A percentile compares a stretch with the other conserved stretches of the same genome.
These are phyloP conservation scores for Microcyclospora pomicola DNA, from an alignment of 2,329 filamentous ascomycete genomes.

Conservation along the genomic window DNA sequence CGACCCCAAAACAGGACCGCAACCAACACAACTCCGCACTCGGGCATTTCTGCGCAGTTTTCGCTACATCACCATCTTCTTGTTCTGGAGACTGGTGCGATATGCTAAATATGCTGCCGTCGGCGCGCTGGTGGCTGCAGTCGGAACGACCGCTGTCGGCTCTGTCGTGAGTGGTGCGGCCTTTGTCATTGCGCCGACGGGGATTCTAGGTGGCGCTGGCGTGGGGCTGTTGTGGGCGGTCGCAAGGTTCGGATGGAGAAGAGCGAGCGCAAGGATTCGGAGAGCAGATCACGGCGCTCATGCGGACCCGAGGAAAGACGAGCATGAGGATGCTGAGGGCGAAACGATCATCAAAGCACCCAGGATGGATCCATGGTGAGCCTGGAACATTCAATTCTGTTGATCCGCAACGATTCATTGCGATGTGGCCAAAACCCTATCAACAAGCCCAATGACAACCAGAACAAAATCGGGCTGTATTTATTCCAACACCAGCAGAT, in stretches of 20 bases:
- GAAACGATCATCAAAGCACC: conserved; percentile 2
- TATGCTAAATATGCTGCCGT: conserved; percentile 32
- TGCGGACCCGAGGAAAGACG: conserved; percentile 14
- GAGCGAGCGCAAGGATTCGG: conserved; percentile 19
- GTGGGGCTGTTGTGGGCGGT: conserved; percentile 27
- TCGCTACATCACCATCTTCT: conserved; percentile 27
- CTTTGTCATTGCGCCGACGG: conserved; percentile 30
- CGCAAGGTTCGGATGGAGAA: conserved; percentile 24
- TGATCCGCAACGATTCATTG: too few species aligned
- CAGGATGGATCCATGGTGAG: conserved; percentile 10
- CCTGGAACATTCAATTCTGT: not conserved
- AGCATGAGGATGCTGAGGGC: conserved; percentile 13
- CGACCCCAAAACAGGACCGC: conserved; percentile 19
- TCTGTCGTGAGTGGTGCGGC: conserved; percentile 25
- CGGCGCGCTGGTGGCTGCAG: conserved; percentile 25
- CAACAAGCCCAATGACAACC: too few species aligned
- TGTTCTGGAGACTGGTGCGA: conserved; percentile 29
- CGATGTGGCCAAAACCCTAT: too few species aligned
- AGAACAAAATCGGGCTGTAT: too few species aligned
- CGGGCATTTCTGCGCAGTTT: conserved; percentile 25
- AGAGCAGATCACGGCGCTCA: conserved; percentile 10
- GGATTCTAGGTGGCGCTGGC: conserved; percentile 25
- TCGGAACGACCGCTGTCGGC: conserved; percentile 26
- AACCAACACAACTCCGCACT: conserved; percentile 24
- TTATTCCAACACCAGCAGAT: too few species aligned